Conservation (phyloP, 208 protist species). For the Crithidia sp. region DNA sequence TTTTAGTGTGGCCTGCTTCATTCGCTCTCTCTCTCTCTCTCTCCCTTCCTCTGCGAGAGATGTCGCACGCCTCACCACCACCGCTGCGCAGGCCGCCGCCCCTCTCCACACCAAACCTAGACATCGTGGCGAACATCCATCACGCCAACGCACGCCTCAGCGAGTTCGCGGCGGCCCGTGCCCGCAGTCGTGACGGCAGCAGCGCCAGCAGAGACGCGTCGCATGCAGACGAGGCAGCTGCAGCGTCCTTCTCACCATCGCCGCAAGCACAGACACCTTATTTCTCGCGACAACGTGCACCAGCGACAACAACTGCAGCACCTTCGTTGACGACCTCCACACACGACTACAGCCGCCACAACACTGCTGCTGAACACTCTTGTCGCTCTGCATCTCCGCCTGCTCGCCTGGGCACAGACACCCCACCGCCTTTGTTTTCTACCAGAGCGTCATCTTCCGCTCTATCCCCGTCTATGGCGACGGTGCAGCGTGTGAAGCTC, state of each 20-base stretch:
- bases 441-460: not conserved
- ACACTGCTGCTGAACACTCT: not conserved
- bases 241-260: not conserved
- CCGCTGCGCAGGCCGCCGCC: constrained; percentile 1
- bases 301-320: not conserved
- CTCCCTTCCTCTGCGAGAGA: not conserved
- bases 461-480: not conserved
- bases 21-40: constrained; percentile 9
- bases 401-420: not conserved
- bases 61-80: not conserved
- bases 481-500: not conserved
- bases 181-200: not conserved
- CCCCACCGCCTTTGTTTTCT: not conserved
- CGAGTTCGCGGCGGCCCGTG: not conserved
- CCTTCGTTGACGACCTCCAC: not conserved
- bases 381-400: not conserved
- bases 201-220: not conserved
- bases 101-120: not conserved
- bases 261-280: not conserved
- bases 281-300: not conserved
- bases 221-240: not conserved
- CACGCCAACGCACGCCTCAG: constrained; percentile 14
- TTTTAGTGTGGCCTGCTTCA: no score
- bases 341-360: not conserved
- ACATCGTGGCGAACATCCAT: constrained; percentile 8